A percentile compares a stretch with the other conserved stretches of the same genome.
phyloP scores from a whole-genome alignment of 768 basidiomycete species.

The Ramaria sp. region DNA sequence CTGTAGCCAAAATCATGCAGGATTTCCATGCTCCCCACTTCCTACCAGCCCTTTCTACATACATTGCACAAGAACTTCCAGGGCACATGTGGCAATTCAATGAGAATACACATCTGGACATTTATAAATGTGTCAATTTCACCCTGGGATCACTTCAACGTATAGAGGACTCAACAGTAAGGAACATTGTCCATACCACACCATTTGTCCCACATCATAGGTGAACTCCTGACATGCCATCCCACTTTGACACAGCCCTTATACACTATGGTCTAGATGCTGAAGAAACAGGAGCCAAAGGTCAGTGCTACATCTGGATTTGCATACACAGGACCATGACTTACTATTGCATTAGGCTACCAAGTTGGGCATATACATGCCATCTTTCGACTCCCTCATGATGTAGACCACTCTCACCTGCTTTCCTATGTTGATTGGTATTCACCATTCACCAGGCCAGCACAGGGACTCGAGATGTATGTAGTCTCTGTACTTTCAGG shows the following conservation, averaged over 20 bases:
- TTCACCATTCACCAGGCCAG: conserved; percentile 5
- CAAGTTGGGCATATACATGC: conserved; percentile 10
- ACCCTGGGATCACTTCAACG: not conserved
- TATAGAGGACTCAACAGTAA: not conserved
- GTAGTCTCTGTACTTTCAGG: not conserved
- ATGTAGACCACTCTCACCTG: conserved; percentile 7
- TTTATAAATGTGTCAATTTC: not conserved
- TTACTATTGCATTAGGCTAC: not conserved
- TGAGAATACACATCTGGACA: not conserved
- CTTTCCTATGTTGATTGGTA: conserved; percentile 21
- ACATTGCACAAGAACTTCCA: not conserved
- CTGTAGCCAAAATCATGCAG: not conserved
- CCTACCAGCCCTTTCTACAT: conserved; percentile 3
- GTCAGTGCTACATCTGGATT: not conserved
- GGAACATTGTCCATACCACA: not conserved
- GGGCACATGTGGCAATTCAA: not conserved
- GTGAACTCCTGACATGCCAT: not conserved
- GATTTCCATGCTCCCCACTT: not conserved
- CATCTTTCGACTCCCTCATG: conserved; percentile 10
- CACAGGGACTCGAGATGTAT: not conserved
- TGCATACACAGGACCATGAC: not conserved
- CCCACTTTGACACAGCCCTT: conserved; percentile 10
- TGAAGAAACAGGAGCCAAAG: not conserved
- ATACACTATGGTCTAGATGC: not conserved
- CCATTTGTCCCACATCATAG: not conserved